These are phyloP conservation scores for Metrosideros polymorpha DNA, from an alignment of 441 rosid species.

Conservation along the genomic window DNA sequence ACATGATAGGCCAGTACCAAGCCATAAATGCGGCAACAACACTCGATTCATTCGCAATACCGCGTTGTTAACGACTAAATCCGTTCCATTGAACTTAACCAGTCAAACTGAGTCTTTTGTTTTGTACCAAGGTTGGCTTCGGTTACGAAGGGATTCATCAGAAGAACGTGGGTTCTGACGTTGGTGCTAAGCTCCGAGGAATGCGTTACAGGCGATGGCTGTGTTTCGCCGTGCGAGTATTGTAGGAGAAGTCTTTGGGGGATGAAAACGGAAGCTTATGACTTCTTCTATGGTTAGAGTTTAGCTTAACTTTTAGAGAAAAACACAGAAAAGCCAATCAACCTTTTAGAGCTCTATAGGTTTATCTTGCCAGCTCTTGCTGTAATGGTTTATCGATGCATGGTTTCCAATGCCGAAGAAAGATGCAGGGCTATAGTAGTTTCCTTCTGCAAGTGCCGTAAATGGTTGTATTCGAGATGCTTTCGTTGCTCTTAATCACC, in stretches of 20 bases:
- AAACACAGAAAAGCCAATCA: neutral
- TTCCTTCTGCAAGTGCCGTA: neutral
- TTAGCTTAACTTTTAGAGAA: neutral
- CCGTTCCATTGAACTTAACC: neutral
- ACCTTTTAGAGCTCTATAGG: neutral
- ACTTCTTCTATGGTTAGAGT: neutral
- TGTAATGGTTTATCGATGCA: neutral
- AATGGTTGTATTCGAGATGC: neutral
- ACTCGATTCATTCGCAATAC: too few species aligned
- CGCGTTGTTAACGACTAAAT: too few species aligned
- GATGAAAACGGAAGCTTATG: neutral
- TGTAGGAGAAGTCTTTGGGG: neutral
- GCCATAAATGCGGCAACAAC: too few species aligned
- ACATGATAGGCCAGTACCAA: too few species aligned
- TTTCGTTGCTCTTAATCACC: neutral
- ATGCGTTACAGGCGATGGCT: neutral
- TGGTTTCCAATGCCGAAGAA: neutral
- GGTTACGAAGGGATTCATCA: neutral
- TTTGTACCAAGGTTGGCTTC: neutral
- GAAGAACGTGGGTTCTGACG: neutral
- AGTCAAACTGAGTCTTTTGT: too few species aligned
- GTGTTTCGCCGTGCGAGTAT: neutral
- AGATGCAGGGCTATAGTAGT: neutral
- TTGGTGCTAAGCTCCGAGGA: neutral
- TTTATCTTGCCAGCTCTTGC: neutral